A percentile compares a stretch with the other conserved stretches of the same genome.
These are phyloP conservation scores for Ogataea polymorpha DNA, from an alignment of 805 yeast genomes.

Conservation along the genomic window DNA sequence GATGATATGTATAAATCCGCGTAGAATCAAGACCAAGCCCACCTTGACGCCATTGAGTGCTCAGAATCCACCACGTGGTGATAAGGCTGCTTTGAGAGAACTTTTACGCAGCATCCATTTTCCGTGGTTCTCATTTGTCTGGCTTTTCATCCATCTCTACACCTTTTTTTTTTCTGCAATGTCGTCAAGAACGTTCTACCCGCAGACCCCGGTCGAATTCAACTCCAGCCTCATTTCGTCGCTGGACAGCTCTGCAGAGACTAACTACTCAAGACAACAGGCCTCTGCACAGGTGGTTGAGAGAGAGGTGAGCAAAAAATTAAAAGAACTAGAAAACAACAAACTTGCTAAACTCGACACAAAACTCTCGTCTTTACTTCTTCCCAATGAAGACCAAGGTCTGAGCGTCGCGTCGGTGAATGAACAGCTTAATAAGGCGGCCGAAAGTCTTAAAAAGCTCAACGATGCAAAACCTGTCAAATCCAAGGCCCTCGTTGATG, in stretches of 20 bases:
- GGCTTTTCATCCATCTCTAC: slow-evolving; percentile 2
- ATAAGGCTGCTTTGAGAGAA: too few species aligned
- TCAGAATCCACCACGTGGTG: too few species aligned
- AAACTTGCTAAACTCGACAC: slow-evolving; percentile 50
- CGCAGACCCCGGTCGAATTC: slow-evolving; percentile 65
- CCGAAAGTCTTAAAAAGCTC: slow-evolving; percentile 32
- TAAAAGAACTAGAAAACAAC: slow-evolving; percentile 51
- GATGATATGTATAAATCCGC: neutral
- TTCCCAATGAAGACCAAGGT: slow-evolving; percentile 31
- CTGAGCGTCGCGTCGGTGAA: slow-evolving; percentile 28
- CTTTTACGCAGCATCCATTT: too few species aligned
- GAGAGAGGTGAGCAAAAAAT: slow-evolving; percentile 57
- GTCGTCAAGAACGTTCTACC: slow-evolving; percentile 58
- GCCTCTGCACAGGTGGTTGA: slow-evolving; percentile 64
- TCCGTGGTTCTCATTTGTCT: too few species aligned
- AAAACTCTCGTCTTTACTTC: slow-evolving; percentile 42
- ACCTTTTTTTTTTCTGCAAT: slow-evolving; percentile 6
- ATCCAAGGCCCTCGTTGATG: slow-evolving; percentile 40
- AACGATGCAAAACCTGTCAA: slow-evolving; percentile 29
- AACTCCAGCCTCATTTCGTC: slow-evolving; percentile 61
- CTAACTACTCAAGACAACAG: slow-evolving; percentile 70
- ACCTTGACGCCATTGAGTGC: too few species aligned
- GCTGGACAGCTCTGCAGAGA: slow-evolving; percentile 55
- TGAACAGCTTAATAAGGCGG: slow-evolving; percentile 34
- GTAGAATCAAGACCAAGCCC: neutral